Conservation (phyloP, 352 stramenopile genomes). For the Phytopythium mirpurense region DNA sequence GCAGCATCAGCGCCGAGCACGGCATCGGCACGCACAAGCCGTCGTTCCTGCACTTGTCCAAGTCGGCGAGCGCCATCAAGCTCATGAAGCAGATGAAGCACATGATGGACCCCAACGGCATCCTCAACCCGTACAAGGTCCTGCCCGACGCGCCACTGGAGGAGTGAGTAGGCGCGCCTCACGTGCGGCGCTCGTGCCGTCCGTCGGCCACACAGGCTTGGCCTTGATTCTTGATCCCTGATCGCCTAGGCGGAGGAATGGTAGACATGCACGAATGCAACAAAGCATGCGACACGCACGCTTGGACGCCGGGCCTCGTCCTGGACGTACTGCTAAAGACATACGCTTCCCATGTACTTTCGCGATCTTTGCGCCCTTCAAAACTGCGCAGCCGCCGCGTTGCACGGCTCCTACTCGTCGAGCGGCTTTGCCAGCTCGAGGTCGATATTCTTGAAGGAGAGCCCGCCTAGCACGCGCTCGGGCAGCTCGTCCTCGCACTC, state of each 20-base stretch:
- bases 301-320: too few species aligned
- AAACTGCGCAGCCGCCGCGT: too few species aligned
- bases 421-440: constrained; percentile 40
- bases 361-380: too few species aligned
- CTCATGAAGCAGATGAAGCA: constrained; percentile 93
- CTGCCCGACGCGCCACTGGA: constrained; percentile 29
- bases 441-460: constrained; percentile 61
- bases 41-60: constrained; percentile 80
- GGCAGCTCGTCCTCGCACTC: constrained; percentile 63
- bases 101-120: constrained; percentile 94
- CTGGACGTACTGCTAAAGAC: too few species aligned
- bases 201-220: too few species aligned
- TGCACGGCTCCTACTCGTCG: constrained; percentile 18
- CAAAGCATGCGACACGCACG: too few species aligned
- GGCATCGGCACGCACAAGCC: constrained; percentile 95
- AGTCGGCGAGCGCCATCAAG: constrained; percentile 72
- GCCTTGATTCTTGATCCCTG: too few species aligned
- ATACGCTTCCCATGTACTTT: too few species aligned
- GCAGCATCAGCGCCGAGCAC: constrained; percentile 98
- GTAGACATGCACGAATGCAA: too few species aligned
- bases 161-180: not conserved
- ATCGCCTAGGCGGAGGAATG: too few species aligned
- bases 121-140: constrained; percentile 97
- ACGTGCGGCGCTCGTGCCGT: not conserved
- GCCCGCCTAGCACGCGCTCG: constrained; percentile 55